phyloP scores from a whole-genome alignment of 2,329 filamentous ascomycete species.

The Pyrenophora tritici-repentis region DNA sequence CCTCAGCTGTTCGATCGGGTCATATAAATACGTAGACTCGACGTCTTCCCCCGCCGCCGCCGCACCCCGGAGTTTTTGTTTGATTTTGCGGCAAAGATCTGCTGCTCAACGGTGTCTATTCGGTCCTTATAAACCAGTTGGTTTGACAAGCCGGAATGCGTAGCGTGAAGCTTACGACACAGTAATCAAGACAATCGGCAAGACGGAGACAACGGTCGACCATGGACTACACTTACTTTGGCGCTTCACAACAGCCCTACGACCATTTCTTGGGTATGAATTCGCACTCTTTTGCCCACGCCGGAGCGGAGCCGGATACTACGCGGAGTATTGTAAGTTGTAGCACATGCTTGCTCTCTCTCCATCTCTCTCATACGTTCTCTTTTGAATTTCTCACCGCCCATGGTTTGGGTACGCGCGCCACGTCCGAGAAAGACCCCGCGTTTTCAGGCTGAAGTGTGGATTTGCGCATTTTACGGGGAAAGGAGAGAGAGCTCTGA shows the following conservation, averaged over 20 bases:
- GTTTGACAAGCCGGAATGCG: background rate
- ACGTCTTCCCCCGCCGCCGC: background rate
- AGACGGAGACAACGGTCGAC: slow-evolving; percentile 3
- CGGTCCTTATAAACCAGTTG: background rate
- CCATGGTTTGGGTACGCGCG: background rate
- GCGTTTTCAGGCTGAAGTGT: slow-evolving; percentile 4
- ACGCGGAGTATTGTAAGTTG: slow-evolving; percentile 41
- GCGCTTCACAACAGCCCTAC: slow-evolving; percentile 53
- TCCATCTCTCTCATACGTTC: background rate
- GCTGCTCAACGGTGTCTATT: background rate
- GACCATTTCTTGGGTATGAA: slow-evolving; percentile 55
- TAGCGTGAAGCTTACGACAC: background rate
- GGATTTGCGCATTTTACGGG: slow-evolving; percentile 10
- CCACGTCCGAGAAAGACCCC: background rate
- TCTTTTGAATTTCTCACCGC: too few relatives aligned
- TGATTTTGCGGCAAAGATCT: too few relatives aligned
- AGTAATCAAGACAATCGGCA: background rate
- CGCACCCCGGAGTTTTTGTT: background rate
- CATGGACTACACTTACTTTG: slow-evolving; percentile 65
- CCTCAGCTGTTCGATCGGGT: slow-evolving; percentile 17
- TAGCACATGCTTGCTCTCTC: slow-evolving; percentile 7
- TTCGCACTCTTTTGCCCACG: slow-evolving; percentile 39
- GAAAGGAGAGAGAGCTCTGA: slow-evolving; percentile 7
- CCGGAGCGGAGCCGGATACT: slow-evolving; percentile 46
- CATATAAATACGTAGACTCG: background rate